Percentiles rank a stretch among this genome's conserved stretches.
Evolutionary conservation across 2,329 filamentous ascomycete genomes (phyloP).

Genomic region (Pleurostoma richardsiae): DNA sequence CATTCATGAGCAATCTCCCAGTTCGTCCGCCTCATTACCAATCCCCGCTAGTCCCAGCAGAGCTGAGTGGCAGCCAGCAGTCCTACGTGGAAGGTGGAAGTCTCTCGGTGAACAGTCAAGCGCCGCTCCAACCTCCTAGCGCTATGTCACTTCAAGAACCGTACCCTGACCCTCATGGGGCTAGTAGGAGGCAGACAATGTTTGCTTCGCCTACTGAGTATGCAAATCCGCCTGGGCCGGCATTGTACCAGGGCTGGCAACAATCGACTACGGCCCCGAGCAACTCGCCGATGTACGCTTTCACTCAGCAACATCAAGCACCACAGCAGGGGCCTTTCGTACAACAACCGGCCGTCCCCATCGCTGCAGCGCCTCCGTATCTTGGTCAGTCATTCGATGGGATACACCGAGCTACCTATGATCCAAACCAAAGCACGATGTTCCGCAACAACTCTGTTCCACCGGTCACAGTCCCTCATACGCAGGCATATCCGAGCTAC

Average conservation of each 20-base stretch:
- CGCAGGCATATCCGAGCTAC: conserved; percentile 14
- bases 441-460: conserved; percentile 16
- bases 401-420: conserved; percentile 18
- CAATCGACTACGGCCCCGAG: conserved; percentile 33
- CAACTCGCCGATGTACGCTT: conserved; percentile 39
- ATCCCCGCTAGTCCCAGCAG: conserved; percentile 34
- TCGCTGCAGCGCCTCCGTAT: conserved; percentile 19
- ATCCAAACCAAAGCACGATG: conserved; percentile 16
- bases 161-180: conserved; percentile 37
- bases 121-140: conserved; percentile 25
- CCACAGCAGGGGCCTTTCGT: conserved; percentile 18
- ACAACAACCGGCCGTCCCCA: conserved; percentile 16
- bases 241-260: conserved; percentile 41
- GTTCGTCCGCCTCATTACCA: conserved; percentile 35
- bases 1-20: conserved; percentile 37
- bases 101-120: conserved; percentile 26
- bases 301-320: conserved; percentile 30
- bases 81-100: conserved; percentile 31
- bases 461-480: conserved; percentile 7
- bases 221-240: conserved; percentile 26
- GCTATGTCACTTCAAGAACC: conserved; percentile 38
- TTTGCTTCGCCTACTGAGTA: conserved; percentile 39
- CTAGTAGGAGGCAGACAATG: conserved; percentile 40
- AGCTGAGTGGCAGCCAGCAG: conserved; percentile 33
- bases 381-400: conserved; percentile 20